These are phyloP conservation scores for Sporisorium graminicola DNA, from an alignment of 1,284 basidiomycete genomes.

Conservation along the genomic window DNA sequence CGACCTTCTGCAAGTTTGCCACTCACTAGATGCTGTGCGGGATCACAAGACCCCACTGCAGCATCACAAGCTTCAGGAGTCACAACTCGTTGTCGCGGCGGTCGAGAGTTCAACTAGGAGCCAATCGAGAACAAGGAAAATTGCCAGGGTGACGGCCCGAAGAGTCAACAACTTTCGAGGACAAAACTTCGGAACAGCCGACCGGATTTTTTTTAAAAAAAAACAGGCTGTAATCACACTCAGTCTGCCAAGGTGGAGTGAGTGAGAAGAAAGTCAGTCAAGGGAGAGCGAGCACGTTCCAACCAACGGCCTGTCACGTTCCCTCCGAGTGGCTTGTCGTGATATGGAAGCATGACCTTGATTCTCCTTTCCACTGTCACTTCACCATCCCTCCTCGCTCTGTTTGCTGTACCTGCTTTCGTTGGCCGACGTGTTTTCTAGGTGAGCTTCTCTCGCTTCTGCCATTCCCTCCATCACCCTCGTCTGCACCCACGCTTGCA, in stretches of 20 bases:
- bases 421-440: constrained; percentile 21
- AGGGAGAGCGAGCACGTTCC: constrained; percentile 37
- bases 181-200: constrained; percentile 16
- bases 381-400: not conserved
- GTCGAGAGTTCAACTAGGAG: not conserved
- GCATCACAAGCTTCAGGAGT: not conserved
- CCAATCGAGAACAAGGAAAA: not conserved
- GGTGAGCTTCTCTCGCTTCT: constrained; percentile 13
- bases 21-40: not conserved
- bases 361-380: not conserved
- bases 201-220: no score
- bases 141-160: no score
- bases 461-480: not conserved
- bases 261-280: not conserved
- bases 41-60: constrained; percentile 7
- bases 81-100: not conserved
- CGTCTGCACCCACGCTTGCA: not conserved
- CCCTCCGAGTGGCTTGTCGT: constrained; percentile 5
- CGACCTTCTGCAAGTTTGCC: not conserved
- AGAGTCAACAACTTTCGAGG: not conserved
- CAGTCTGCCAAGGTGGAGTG: constrained; percentile 3
- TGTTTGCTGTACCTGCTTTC: constrained; percentile 5
- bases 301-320: constrained; percentile 34
- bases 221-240: no score
- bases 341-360: constrained; percentile 4